Base-by-base conservation (phyloP, 352 stramenopile species). In the Pythium coloratum region DNA sequence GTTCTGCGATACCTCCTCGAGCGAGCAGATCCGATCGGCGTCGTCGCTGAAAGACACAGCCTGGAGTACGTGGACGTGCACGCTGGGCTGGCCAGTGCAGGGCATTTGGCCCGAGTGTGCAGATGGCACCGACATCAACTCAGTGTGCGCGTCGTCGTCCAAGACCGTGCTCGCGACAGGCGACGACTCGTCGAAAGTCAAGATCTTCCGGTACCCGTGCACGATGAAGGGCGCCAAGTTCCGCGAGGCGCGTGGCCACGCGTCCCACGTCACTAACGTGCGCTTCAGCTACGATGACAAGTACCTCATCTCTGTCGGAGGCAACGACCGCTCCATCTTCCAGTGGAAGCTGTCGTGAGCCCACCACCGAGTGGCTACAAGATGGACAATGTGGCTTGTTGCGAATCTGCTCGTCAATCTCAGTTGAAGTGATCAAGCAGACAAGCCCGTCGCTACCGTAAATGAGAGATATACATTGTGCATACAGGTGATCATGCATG, bases 31-130 rank as follows among this genome's bases (percentile, higher is more conserved):
- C 38, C 75, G 82, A 32, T 89, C 91, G 32, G 88, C 92, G 2
- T 81, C 80, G 55, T 69, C 91, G 32, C 20, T 85, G 34, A 70
- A 82, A 33, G 89, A 99, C 73, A 81, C 88, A 9, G 72, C 78
- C 55, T 98, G 95, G 95, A 74, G 82, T 36, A 96, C 92, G 24
- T 91, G 92, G 73, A 98, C 92, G n/a, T 97, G 88, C 58, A 81
- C 87, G 0, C 75, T 98, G 2, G 80, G 82, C 2, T 98, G 95
- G 95, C 82, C 88, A 8, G 91, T 97, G 32, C 94, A 99, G 74
- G 96, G 96, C 13, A 93, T 95, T 40, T 95, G 88, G 86, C 86
- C 87, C 2, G 76, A 87, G 54, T 87, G 73, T n/a, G 81, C 80
- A 2, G 88, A 96, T 47, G 86, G 87, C 32, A 96, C 84, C 0